Conservation (phyloP, 2,329 filamentous ascomycete genomes). For the Grosmannia huntii region DNA sequence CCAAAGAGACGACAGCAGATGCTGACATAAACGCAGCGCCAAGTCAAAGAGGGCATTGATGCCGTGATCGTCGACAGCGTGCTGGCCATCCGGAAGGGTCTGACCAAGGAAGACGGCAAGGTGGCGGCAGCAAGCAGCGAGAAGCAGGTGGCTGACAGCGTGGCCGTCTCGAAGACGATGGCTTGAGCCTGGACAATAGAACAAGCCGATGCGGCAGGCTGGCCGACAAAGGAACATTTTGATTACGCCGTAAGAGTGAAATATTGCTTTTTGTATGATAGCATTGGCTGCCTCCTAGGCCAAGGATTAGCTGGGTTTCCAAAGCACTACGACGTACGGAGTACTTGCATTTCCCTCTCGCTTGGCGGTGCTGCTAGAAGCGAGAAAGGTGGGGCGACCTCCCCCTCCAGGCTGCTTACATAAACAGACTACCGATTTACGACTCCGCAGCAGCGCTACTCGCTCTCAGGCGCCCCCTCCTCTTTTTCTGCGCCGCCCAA, state of each 20-base stretch:
- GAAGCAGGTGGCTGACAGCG: neutral
- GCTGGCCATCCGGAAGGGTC: conserved; percentile 78
- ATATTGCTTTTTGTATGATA: too few relatives aligned
- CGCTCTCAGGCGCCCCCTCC: neutral
- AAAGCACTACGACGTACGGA: too few relatives aligned
- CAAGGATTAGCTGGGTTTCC: too few relatives aligned
- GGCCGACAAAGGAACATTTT: too few relatives aligned
- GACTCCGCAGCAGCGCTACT: neutral
- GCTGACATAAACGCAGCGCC: conserved; percentile 38
- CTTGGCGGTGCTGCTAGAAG: too few relatives aligned
- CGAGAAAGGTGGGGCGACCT: neutral
- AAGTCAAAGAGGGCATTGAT: conserved; percentile 92
- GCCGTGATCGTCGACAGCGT: conserved; percentile 96
- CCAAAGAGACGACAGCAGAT: neutral
- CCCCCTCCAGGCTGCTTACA: neutral
- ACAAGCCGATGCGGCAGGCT: too few relatives aligned
- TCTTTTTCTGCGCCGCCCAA: neutral
- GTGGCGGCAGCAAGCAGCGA: neutral
- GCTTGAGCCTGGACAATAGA: neutral
- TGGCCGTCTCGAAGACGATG: neutral
- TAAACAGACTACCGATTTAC: too few relatives aligned
- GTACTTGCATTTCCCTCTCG: too few relatives aligned
- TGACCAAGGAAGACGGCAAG: conserved; percentile 38
- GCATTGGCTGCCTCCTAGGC: neutral
- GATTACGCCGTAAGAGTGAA: too few relatives aligned